These are phyloP conservation scores for Fraxinus platypoda DNA, from an alignment of 305 asterid genomes.

Conservation along the genomic window DNA sequence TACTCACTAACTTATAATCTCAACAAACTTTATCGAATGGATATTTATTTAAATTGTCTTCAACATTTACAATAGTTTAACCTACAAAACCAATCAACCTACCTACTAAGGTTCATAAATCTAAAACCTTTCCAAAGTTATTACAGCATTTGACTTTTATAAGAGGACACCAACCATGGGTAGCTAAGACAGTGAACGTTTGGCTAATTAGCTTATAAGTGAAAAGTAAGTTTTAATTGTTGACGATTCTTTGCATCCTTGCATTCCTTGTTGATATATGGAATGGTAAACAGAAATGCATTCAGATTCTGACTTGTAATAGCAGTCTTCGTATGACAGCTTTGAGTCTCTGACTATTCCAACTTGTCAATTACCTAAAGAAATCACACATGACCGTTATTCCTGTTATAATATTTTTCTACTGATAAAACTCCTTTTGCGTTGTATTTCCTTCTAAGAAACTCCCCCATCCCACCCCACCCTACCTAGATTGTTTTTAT, in stretches of 20 bases:
- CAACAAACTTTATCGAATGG: not conserved
- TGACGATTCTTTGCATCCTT: not conserved
- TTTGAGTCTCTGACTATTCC: constrained; percentile 22
- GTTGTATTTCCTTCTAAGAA: constrained; percentile 31
- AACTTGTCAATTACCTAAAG: constrained; percentile 21
- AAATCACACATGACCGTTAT: constrained; percentile 60
- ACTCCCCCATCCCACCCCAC: constrained; percentile 36
- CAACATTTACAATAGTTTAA: not conserved
- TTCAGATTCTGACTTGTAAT: constrained; percentile 18
- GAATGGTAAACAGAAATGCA: not conserved
- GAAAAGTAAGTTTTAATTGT: not conserved
- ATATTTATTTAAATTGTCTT: not conserved
- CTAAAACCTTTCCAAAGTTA: not conserved
- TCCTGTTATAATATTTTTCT: constrained; percentile 48
- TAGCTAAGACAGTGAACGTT: not conserved
- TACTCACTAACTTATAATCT: not conserved
- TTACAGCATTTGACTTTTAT: not conserved
- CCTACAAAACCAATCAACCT: not conserved
- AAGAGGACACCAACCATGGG: not conserved
- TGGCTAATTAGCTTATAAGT: not conserved
- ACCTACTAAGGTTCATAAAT: not conserved
- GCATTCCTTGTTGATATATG: not conserved
- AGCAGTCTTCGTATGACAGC: constrained; percentile 30
- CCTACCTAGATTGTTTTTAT: constrained; percentile 3
- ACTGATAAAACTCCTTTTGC: not conserved